phyloP scores from a whole-genome alignment of 2,329 filamentous ascomycete species.

The Fusarium sulawesiense region DNA sequence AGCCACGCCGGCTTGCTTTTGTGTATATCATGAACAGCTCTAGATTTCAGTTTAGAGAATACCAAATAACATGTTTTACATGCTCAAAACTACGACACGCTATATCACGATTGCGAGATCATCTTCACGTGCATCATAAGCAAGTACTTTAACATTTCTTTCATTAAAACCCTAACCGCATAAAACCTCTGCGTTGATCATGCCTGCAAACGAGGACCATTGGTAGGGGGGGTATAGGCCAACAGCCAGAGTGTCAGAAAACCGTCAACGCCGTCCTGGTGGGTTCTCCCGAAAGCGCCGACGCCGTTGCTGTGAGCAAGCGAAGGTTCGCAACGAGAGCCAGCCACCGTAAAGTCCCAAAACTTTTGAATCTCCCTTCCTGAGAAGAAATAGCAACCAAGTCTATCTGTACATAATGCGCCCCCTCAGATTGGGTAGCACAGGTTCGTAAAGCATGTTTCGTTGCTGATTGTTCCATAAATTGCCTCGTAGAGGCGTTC shows the following conservation, averaged over 20 bases:
- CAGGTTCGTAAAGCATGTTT: constrained; percentile 47
- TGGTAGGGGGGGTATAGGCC: constrained; percentile 56
- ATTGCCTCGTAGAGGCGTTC: constrained; percentile 36
- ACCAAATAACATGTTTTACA: background rate
- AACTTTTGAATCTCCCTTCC: constrained; percentile 53
- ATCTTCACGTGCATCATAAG: background rate
- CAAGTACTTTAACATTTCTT: constrained; percentile 45
- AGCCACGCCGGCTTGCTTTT: constrained; percentile 2
- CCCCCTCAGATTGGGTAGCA: constrained; percentile 41
- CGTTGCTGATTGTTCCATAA: constrained; percentile 45
- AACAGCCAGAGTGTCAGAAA: constrained; percentile 55
- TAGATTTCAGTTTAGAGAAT: constrained; percentile 14
- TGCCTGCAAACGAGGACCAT: constrained; percentile 52
- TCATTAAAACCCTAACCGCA: constrained; percentile 52
- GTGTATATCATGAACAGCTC: constrained; percentile 5
- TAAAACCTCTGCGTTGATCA: constrained; percentile 51
- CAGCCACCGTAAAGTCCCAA: constrained; percentile 47
- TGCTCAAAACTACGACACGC: background rate
- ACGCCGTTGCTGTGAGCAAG: constrained; percentile 38
- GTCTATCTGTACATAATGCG: constrained; percentile 57
- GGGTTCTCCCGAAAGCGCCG: constrained; percentile 44
- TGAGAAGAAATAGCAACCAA: constrained; percentile 55
- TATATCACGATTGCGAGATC: background rate
- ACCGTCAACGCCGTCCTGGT: constrained; percentile 56
- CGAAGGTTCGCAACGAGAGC: constrained; percentile 39